Evolutionary conservation across 2,329 filamentous ascomycete species (phyloP), one percentile per base, ranked within the genome.

Genomic region (Colletotrichum sp.): DNA sequence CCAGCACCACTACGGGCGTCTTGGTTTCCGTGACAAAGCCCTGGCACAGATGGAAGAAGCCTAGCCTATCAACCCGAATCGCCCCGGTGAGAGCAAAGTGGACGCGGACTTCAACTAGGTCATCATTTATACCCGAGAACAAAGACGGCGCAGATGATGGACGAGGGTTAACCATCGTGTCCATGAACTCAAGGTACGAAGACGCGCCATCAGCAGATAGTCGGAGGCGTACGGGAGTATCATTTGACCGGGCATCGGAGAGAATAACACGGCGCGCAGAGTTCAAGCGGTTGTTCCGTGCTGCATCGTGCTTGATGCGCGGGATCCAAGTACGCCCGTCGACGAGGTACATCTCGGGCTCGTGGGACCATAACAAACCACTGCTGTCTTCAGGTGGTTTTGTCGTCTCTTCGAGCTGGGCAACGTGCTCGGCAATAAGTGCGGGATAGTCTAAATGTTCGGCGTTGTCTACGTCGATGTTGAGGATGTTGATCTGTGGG

Each of bases 261-360:
- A 22, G 25, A 39, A 71, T 52, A 7, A 30, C 52, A 69, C 70
- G 70, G 22, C 64, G 63, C 12, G 22, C 22, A 5, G 71, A 72
- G 36, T 69, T 69, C 16, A 72, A 32, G 55, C 71, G 71, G 30
- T 63, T 52, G 30, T 72, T 72, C 15, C 71, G 52, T 66, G 25
- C 64, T 11, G 16, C 36, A 13, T 72, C 71, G 34, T 69, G 71
- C 71, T 72, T 69, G 64, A 72, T 63, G 36, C 71, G 71, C 12
- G 71, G 71, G 7, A 72, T 63, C 27, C 25, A 69, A 8, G 71
- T 25, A 11, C 62, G 61, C 11, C 44, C 39, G 12, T 65, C 22
- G 52, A 39, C 27, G 16, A 72, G 15, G 16, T 69, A 72, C 7
- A 72, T 22, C 29, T 69, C 71, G 13, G 71, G 64, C 8, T 72